Evolutionary conservation across 1,139 yeast species (phyloP), one percentile per base, ranked within the genome.

Genomic region (Debaryomyces sp.): DNA sequence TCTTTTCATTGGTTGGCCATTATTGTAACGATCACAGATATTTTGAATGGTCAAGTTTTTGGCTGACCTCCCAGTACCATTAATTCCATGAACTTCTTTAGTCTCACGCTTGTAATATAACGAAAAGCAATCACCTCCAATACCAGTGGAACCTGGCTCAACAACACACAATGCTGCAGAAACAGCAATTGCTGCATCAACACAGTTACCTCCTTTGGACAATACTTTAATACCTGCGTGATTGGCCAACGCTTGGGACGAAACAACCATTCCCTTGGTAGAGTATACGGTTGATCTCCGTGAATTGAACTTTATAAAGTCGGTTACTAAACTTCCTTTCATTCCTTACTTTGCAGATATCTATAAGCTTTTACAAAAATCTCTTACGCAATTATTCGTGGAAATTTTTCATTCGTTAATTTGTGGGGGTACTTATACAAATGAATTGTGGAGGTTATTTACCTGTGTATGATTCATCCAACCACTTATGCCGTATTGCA

Each of bases 81-180:
- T 89, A 54, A 89, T 60, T 0, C 94, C 96, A 49, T 73, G 68
- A 1, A 87, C 88, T 49, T 73, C 68, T 48, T 77, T 73, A 22
- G 78, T 71, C 32, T 67, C 58, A 33, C 76, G 75, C 40, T 81
- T 77, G 64, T 84, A 85, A 61, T 74, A 84, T 44, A 88, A 68
- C 1, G 85, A 81, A 70, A 87, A 89, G 52, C 89, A 85, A 62
- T 89, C 96, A 29, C 96, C 96, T 3, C 96, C 96, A 48, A 88
- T 78, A 12, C 95, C 95, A 1, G 94, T 88, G 53, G 89, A 84
- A 27, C 81, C 78, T 0, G 96, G 95, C 60, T 89, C 96, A 3
- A 85, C 70, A 10, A 88, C 81, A 52, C 87, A 80, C 39, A 89
- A 71, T 6, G 85, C 89, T 5, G 96, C 94, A 6, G 91, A 82